Evolutionary conservation across 257 asterid species (phyloP).

Genomic region (Ocimum tenuiflorum): DNA sequence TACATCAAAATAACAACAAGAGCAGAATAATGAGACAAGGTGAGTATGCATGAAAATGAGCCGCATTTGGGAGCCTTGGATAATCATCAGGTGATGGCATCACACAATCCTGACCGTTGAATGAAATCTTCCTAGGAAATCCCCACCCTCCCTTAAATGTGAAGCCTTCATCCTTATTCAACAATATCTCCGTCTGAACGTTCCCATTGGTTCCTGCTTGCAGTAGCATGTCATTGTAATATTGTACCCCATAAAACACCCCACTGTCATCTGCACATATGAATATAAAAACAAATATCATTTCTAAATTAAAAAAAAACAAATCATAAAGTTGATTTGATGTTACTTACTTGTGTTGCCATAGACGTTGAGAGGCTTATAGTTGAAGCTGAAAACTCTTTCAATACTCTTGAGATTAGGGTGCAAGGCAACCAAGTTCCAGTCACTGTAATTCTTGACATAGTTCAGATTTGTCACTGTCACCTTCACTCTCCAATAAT

Average conservation of each 20-base stretch:
- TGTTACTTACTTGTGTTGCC: conserved; percentile 48
- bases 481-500: conserved; percentile 76
- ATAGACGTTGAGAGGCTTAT: conserved; percentile 55
- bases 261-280: conserved; percentile 57
- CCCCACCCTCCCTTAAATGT: conserved; percentile 70
- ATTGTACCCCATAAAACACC: conserved; percentile 54
- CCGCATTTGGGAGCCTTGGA: conserved; percentile 52
- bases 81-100: conserved; percentile 58
- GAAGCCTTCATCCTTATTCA: conserved; percentile 47
- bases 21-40: neutral
- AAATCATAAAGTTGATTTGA: too few relatives aligned
- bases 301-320: too few relatives aligned
- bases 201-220: conserved; percentile 57
- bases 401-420: conserved; percentile 59
- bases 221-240: conserved; percentile 67
- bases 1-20: neutral
- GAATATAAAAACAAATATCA: neutral
- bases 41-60: conserved; percentile 4
- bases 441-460: conserved; percentile 50
- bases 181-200: conserved; percentile 66
- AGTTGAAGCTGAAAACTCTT: conserved; percentile 75
- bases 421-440: conserved; percentile 69
- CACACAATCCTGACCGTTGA: conserved; percentile 71
- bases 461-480: conserved; percentile 51
- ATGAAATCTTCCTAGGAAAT: conserved; percentile 62